Evolutionary conservation across 441 rosid species (phyloP).

Genomic region (Eruca vesicaria): DNA sequence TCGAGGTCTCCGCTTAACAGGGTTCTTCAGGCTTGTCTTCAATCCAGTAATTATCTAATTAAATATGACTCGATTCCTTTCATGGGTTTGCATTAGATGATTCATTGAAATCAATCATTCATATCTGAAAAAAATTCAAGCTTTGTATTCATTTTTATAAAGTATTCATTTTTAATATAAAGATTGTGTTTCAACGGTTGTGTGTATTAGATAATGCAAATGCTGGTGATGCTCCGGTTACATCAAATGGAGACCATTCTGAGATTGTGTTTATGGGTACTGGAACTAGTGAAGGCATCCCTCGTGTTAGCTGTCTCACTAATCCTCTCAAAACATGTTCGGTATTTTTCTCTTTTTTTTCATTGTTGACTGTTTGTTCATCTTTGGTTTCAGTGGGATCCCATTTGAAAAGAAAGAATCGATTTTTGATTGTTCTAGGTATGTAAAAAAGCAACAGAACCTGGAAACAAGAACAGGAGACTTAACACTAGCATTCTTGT

Average conservation of each 20-base stretch:
- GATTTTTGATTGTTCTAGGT: constrained; percentile 46
- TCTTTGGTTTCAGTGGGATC: neutral
- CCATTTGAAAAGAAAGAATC: neutral
- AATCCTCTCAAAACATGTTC: constrained; percentile 70
- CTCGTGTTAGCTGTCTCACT: constrained; percentile 88
- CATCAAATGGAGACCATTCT: constrained; percentile 39
- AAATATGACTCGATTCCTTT: neutral
- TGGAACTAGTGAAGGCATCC: constrained; percentile 94
- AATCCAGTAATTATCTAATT: constrained; percentile 39
- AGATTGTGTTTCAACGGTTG: constrained; percentile 5
- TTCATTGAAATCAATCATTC: neutral
- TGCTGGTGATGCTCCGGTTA: constrained; percentile 29
- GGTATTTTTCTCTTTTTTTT: constrained; percentile 38
- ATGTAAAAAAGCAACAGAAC: constrained; percentile 74
- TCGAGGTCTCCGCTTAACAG: constrained; percentile 47
- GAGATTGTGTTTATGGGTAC: constrained; percentile 79
- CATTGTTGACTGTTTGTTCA: neutral
- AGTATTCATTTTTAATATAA: neutral
- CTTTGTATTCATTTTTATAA: neutral
- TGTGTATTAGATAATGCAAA: constrained; percentile 43
- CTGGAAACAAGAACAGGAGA: constrained; percentile 75
- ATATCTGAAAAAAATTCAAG: neutral
- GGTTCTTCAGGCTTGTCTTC: constrained; percentile 51
- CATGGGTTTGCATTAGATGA: neutral
- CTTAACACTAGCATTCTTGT: constrained; percentile 79